Base-by-base conservation (phyloP, 2,329 filamentous ascomycete genomes). In the Hirsutella rhossiliensis region DNA sequence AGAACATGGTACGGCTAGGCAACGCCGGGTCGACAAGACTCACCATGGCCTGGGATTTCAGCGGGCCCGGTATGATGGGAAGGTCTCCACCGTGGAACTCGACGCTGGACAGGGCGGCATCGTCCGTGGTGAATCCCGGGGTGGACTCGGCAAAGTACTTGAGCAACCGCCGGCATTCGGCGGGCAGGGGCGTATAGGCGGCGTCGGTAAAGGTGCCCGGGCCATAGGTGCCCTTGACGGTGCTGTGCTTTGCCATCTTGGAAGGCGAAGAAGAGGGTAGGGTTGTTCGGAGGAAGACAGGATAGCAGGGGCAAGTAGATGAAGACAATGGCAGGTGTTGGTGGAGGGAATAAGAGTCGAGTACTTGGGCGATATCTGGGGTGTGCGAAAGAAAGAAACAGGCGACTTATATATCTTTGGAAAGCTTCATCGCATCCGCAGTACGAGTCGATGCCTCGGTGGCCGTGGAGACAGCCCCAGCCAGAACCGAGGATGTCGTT, bases 51-150 rank as follows among this genome's bases (percentile, higher is more conserved):
- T 54, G 50, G 7, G 61, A 54, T 43, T 64, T 64, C 52, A 64
- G 54, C 7, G 61, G 60, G 4, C 61, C 61, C 1, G 62, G 60
- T 11, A 63, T 56, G 30, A 60, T 50, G 31, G 60, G 57, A 17
- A 55, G 52, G 7, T 50, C 48, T 34, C 56, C 54, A 17, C 60
- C 61, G 9, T 50, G 48, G 45, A 64, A 64, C 8, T 46, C 46
- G 20, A 62, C 61, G 18, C 54, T 54, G 41, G 52, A 52, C 2
- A 62, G 51, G 8, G 53, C 31, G 4, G 44, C 39, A 12, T 52
- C 52, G 44, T 60, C 56, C 13, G 52, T 45, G 11, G 58, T 61
- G 53, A 64, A 64, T 17, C 58, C 60, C 1, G 61, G 58, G 1
- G 60, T 61, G 17, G 54, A 46, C 4, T 50, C 47, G 7, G 55